A percentile compares a stretch with the other conserved stretches of the same genome.
Evolutionary conservation across 257 asterid species (phyloP).

Genomic region (Solanum commersonii): DNA sequence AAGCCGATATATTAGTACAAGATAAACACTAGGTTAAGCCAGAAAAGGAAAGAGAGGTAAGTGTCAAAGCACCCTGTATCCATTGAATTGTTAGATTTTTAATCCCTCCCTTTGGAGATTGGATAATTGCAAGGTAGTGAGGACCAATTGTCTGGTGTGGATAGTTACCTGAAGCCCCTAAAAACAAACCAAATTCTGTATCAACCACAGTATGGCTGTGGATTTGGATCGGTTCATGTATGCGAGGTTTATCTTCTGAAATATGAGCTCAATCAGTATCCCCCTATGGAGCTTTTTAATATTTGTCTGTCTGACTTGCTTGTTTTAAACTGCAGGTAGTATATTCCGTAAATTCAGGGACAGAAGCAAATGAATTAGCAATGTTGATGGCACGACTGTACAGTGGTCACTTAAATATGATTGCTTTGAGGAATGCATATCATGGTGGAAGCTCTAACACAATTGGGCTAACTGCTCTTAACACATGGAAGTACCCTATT

Average conservation of each 20-base stretch:
- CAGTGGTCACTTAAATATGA: conserved; percentile 73
- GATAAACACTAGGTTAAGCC: not conserved
- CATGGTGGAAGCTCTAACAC: conserved; percentile 94
- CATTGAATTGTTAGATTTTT: not conserved
- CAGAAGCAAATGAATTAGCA: conserved; percentile 95
- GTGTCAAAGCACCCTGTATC: not conserved
- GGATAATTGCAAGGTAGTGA: not conserved
- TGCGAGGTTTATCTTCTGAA: not conserved
- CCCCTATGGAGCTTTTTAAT: not conserved
- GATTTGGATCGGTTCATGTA: not conserved
- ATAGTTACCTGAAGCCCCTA: not conserved
- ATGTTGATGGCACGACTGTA: conserved; percentile 90
- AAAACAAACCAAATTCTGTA: not conserved
- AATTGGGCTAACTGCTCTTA: conserved; percentile 81
- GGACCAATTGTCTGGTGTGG: not conserved
- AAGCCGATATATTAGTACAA: not conserved
- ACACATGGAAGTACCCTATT: conserved; percentile 88
- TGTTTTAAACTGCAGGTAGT: conserved; percentile 56
- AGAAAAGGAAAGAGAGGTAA: not conserved
- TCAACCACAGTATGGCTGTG: not conserved
- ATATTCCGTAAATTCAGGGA: conserved; percentile 90
- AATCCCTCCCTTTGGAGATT: not conserved
- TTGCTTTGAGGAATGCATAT: conserved; percentile 88
- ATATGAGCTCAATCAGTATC: not conserved
- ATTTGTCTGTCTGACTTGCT: not conserved